Evolutionary conservation across 1,139 yeast genomes (phyloP), one percentile per base, ranked within the genome.

Genomic region (Yamadazyma oceani): DNA sequence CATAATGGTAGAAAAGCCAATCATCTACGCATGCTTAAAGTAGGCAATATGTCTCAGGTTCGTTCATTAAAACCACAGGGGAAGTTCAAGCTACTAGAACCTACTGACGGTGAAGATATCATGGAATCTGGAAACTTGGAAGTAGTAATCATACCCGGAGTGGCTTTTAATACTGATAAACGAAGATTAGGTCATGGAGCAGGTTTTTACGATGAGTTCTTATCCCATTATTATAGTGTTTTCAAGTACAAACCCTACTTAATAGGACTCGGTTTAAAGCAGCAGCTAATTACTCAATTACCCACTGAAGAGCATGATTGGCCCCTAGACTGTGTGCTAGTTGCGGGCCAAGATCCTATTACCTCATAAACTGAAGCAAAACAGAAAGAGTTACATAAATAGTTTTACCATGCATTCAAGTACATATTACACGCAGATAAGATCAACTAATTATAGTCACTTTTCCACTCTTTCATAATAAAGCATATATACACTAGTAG

Each of bases 161-260:
- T 92, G 1, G 96, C 88, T 1, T 90, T 87, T 55, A 72, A 84
- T 2, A 48, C 43, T 1, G 37, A 49, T 7, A 78, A 82, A 35
- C 64, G 69, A 24, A 60, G 98, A 40, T 58, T 92, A 19, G 98
- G 97, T 0, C 96, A 89, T 57, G 98, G 98, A 1, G 94, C 83
- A 9, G 98, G 97, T 0, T 89, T 77, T 58, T 92, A 92, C 58
- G 97, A 92, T 57, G 87, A 82, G 48, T 90, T 78, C 55, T 69
- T 88, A 27, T 62, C 66, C 26, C 64, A 81, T 31, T 81, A 80
- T 51, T 16, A 8, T 10, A 16, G 21, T 3, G 12, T 11, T 11
- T 19, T 19, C 10, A 29, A 29, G 5, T 36, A 51, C n/a, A 50
- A 57, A 23, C 85, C 85, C 0, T 57, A 54, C 28, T 51, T 83